Conservation (phyloP, 2,329 filamentous ascomycete genomes). For the Trichoderma harzianum region DNA sequence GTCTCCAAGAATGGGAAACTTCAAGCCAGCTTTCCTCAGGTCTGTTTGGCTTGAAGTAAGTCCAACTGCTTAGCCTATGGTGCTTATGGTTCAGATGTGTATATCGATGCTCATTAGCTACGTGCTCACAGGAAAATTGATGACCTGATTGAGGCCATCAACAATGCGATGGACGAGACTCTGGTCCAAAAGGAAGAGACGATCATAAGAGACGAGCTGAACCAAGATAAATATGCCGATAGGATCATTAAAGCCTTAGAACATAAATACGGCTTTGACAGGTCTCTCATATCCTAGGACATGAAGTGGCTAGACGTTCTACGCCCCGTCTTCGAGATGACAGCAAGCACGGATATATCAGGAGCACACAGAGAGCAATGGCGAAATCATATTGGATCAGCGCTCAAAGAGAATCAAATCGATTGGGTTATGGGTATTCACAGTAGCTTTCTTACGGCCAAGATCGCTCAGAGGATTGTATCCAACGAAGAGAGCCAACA, state of each 20-base stretch:
- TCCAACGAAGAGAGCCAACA: background rate
- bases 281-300: background rate
- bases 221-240: background rate
- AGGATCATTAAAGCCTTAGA: background rate
- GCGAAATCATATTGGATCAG: background rate
- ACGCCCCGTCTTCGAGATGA: background rate
- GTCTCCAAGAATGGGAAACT: background rate
- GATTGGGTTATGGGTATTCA: background rate
- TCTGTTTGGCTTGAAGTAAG: background rate
- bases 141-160: background rate
- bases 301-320: background rate
- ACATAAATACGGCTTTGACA: background rate
- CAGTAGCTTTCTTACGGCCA: background rate
- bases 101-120: background rate
- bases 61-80: background rate
- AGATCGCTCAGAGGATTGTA: background rate
- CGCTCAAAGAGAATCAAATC: background rate
- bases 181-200: background rate
- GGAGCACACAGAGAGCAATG: background rate
- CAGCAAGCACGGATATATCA: background rate
- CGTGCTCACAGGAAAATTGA: background rate
- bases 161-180: background rate
- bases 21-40: background rate
- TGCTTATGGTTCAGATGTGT: background rate
- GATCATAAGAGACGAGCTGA: background rate